Percentiles rank a stretch among this genome's conserved stretches.
Evolutionary conservation across 768 basidiomycete species (phyloP).

Genomic region (Lentinula raphanica): DNA sequence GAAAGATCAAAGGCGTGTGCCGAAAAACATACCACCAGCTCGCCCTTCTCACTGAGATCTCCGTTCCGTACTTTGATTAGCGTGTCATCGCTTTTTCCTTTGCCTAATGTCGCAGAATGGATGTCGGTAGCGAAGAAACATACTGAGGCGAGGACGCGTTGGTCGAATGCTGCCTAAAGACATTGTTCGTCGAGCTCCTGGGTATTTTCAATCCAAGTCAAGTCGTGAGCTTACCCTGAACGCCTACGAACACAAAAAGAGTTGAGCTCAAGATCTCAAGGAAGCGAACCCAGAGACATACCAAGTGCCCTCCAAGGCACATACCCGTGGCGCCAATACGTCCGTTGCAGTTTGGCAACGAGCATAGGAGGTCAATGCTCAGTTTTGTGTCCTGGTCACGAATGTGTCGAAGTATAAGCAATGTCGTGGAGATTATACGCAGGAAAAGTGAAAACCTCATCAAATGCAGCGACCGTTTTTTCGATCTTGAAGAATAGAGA

Average conservation of each 20-base stretch:
- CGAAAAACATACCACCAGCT: conserved; percentile 63
- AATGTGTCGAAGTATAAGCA: background rate
- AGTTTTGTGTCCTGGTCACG: conserved; percentile 65
- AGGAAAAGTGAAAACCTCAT: conserved; percentile 54
- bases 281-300: conserved; percentile 21
- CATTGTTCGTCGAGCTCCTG: background rate
- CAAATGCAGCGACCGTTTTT: conserved; percentile 82
- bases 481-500: conserved; percentile 53
- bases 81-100: conserved; percentile 79
- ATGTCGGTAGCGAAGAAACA: conserved; percentile 97
- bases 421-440: too few relatives aligned
- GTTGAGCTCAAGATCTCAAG: conserved; percentile 4
- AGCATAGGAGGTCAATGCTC: conserved; percentile 67
- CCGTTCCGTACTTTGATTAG: conserved; percentile 69
- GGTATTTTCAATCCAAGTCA: too few relatives aligned
- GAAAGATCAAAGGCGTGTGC: background rate
- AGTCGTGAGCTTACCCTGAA: conserved; percentile 30
- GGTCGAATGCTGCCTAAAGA: conserved; percentile 79
- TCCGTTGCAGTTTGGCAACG: conserved; percentile 82
- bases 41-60: conserved; percentile 73
- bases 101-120: conserved; percentile 82
- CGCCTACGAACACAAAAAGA: conserved; percentile 31
- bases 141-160: conserved; percentile 74
- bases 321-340: conserved; percentile 89
- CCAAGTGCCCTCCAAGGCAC: conserved; percentile 86